These are phyloP conservation scores for Eimeria necatrix DNA, from an alignment of 169 alveolate species.

Conservation along the genomic window DNA sequence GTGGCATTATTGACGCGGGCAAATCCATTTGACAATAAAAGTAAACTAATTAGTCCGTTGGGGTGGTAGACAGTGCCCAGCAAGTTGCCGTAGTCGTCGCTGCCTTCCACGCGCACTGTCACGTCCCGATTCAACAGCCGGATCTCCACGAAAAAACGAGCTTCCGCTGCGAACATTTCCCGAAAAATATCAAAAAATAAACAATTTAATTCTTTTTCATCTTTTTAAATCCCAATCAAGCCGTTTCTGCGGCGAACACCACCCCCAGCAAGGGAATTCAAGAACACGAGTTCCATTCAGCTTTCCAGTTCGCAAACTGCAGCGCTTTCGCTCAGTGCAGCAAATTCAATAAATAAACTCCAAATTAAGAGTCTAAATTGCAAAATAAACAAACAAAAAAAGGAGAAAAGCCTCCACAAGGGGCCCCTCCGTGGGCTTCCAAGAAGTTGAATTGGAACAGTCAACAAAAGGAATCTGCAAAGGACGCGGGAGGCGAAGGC, in stretches of 20 bases:
- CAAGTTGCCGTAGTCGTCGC: constrained; percentile 63
- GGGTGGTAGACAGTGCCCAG: constrained; percentile 79
- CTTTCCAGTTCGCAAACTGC: neutral
- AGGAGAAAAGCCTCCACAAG: no score
- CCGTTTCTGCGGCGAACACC: neutral
- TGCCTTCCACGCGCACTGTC: constrained; percentile 78
- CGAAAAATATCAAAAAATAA: neutral
- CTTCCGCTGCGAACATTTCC: constrained; percentile 46
- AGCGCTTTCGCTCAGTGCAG: no score
- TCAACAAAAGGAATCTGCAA: no score
- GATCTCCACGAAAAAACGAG: constrained; percentile 79
- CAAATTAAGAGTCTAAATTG: no score
- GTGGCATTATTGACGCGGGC: constrained; percentile 56
- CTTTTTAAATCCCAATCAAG: no score
- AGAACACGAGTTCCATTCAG: no score
- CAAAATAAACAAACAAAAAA: no score
- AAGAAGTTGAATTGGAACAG: no score
- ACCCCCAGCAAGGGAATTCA: neutral
- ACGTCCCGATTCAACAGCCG: constrained; percentile 81
- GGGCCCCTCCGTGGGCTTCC: no score
- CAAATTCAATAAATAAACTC: no score
- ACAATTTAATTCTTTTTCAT: no score
- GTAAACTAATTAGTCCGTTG: constrained; percentile 67
- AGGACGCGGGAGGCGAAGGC: no score
- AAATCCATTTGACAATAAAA: constrained; percentile 76